These are phyloP conservation scores for Stromatinia cepivora DNA, from an alignment of 2,329 filamentous ascomycete species.

Conservation along the genomic window DNA sequence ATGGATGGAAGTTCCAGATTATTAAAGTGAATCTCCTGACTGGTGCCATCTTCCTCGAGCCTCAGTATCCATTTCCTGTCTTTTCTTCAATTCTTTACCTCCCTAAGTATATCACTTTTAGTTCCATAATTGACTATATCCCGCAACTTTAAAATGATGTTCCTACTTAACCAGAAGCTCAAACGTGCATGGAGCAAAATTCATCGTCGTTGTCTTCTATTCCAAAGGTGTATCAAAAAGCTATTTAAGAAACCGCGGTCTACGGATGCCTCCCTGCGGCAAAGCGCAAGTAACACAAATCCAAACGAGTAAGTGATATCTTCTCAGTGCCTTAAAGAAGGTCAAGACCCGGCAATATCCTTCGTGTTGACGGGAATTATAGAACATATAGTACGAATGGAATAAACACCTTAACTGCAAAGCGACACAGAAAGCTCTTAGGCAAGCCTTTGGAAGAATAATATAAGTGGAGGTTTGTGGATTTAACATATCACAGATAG, in stretches of 20 bases:
- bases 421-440: not conserved
- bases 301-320: not conserved
- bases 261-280: not conserved
- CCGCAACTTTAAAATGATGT: not conserved
- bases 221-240: not conserved
- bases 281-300: not conserved
- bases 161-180: not conserved
- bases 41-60: no score
- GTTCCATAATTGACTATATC: not conserved
- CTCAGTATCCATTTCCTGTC: no score
- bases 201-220: not conserved
- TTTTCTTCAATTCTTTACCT: no score
- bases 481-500: no score
- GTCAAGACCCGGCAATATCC: not conserved
- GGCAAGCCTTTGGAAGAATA: not conserved
- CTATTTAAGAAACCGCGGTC: not conserved
- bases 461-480: no score
- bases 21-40: no score
- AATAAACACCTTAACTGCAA: not conserved
- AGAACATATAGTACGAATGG: not conserved
- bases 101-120: not conserved
- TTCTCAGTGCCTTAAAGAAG: not conserved
- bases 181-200: not conserved
- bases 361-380: not conserved
- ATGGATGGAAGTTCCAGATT: no score